A percentile compares a stretch with the other conserved stretches of the same genome.
Evolutionary conservation across 805 yeast species (phyloP).

Genomic region (Metschnikowia sp.): DNA sequence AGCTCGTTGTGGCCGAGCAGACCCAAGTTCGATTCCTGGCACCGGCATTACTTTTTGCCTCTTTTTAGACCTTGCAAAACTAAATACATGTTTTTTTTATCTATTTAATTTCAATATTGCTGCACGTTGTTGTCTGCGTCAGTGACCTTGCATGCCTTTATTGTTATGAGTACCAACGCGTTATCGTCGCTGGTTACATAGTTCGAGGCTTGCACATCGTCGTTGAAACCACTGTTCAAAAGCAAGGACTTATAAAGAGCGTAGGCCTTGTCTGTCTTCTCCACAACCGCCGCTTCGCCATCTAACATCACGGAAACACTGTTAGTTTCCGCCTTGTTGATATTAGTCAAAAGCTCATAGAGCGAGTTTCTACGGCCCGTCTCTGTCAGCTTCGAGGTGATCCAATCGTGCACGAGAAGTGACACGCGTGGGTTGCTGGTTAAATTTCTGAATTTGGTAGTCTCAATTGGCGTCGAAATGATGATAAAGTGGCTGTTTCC

Average conservation of each 20-base stretch:
- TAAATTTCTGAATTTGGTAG: conserved; percentile 74
- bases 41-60: conserved; percentile 46
- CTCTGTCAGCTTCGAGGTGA: conserved; percentile 48
- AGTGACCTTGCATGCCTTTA: conserved; percentile 71
- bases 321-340: conserved; percentile 73
- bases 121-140: conserved; percentile 66
- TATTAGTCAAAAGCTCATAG: conserved; percentile 59
- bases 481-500: conserved; percentile 52
- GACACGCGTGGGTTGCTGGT: conserved; percentile 72
- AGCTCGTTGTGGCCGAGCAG: conserved; percentile 71
- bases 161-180: conserved; percentile 61
- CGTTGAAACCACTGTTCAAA: conserved; percentile 63
- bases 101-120: conserved; percentile 17
- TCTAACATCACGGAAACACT: conserved; percentile 78
- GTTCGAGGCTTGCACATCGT: conserved; percentile 56
- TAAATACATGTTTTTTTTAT: background rate
- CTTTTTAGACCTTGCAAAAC: background rate
- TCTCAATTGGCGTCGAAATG: conserved; percentile 65
- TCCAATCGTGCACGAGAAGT: conserved; percentile 87
- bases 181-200: conserved; percentile 48
- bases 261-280: conserved; percentile 43
- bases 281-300: conserved; percentile 63
- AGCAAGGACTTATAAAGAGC: conserved; percentile 60
- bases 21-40: conserved; percentile 76
- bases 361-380: conserved; percentile 24